phyloP scores from a whole-genome alignment of 192 early-diverging fungal genomes.

The Geranomyces michiganensis region DNA sequence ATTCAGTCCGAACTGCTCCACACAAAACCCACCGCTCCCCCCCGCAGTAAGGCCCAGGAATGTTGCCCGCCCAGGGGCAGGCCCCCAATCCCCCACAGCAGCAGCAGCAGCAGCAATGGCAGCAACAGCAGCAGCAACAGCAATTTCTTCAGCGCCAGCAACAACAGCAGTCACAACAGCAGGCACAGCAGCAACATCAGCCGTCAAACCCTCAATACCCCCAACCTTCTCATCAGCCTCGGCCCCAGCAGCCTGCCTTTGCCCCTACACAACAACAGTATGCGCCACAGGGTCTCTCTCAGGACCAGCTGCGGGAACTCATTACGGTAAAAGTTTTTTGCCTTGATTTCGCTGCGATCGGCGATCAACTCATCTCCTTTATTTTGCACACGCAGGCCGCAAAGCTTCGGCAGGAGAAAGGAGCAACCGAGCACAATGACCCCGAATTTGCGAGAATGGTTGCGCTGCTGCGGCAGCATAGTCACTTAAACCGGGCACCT shows the following conservation, averaged over 20 bases:
- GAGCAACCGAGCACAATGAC: constrained; percentile 78
- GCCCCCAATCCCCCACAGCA: background rate
- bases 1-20: no score
- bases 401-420: constrained; percentile 60
- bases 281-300: background rate
- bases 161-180: constrained; percentile 14
- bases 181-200: background rate
- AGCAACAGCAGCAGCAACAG: constrained; percentile 1
- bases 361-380: background rate
- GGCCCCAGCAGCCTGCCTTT: background rate
- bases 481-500: background rate
- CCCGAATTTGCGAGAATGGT: constrained; percentile 74
- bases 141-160: constrained; percentile 1
- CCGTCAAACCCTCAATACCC: background rate
- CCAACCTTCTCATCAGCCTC: background rate
- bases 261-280: background rate
- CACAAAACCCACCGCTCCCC: no score
- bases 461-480: constrained; percentile 54
- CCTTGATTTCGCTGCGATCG: background rate
- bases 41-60: background rate
- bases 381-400: constrained; percentile 25
- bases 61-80: constrained; percentile 5
- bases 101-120: background rate
- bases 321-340: background rate
- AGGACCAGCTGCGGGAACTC: constrained; percentile 6